Percentiles rank a stretch among this genome's conserved stretches.
phyloP scores from a whole-genome alignment of 2,329 filamentous ascomycete species.

The Canariomyces notabilis region DNA sequence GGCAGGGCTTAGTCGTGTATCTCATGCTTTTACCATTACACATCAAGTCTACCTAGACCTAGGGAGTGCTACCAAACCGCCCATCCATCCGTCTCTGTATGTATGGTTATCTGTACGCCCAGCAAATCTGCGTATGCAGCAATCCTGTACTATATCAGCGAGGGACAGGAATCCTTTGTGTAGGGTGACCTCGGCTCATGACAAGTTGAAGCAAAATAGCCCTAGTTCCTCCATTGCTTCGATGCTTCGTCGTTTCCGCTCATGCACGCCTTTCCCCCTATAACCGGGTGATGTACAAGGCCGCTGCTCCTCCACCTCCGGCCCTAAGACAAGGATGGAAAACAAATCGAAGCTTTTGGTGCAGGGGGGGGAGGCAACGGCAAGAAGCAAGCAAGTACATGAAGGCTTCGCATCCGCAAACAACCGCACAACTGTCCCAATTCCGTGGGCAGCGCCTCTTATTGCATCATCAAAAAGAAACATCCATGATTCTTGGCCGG shows the following conservation, averaged over 20 bases:
- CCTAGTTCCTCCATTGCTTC: not conserved
- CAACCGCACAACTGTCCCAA: not conserved
- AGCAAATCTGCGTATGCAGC: not conserved
- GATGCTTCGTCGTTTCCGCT: not conserved
- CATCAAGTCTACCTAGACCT: constrained; percentile 8
- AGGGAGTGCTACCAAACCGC: not conserved
- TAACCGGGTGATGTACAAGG: not conserved
- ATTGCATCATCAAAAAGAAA: constrained; percentile 9
- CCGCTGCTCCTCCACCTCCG: not conserved
- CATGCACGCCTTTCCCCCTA: not conserved
- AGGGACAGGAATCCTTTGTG: not conserved
- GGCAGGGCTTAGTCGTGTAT: not conserved
- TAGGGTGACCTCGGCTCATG: not conserved
- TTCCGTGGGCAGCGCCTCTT: not conserved
- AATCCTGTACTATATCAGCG: not conserved
- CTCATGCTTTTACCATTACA: constrained; percentile 13
- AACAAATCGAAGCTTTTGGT: not conserved
- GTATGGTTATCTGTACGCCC: not conserved
- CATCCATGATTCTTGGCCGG: constrained; percentile 17
- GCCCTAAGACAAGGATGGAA: not conserved
- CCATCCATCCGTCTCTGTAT: not conserved
- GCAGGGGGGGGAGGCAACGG: not conserved
- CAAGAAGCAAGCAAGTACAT: constrained; percentile 1
- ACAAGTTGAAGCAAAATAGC: not conserved
- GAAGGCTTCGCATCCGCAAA: constrained; percentile 7